phyloP scores from a whole-genome alignment of 495 filamentous ascomycete genomes.

The Beverwykella pulmonaria region DNA sequence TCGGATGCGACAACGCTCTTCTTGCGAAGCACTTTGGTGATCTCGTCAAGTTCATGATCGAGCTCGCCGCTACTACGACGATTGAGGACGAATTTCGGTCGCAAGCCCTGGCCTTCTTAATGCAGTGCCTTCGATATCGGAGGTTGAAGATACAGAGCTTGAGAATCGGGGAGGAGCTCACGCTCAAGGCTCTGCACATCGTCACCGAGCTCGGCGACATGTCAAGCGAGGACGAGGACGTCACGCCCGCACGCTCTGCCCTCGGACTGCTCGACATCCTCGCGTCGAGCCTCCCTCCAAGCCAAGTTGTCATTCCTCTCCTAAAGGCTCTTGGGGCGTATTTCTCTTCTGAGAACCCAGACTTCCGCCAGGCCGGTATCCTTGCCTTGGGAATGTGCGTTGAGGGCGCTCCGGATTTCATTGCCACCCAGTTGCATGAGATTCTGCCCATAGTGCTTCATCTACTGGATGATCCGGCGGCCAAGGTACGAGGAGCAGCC shows the following conservation, averaged over 20 bases:
- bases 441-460: conserved; percentile 85
- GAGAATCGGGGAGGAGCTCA: conserved; percentile 80
- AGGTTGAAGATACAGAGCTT: conserved; percentile 94
- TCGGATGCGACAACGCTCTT: conserved; percentile 85
- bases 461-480: conserved; percentile 79
- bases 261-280: conserved; percentile 87
- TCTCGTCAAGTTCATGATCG: conserved; percentile 90
- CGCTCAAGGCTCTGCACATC: conserved; percentile 80
- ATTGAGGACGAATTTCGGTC: conserved; percentile 80
- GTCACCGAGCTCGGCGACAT: conserved; percentile 81
- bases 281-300: conserved; percentile 81
- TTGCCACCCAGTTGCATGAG: conserved; percentile 81
- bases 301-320: conserved; percentile 91
- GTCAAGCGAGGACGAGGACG: conserved; percentile 75
- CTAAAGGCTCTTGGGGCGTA: conserved; percentile 82
- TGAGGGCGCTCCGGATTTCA: conserved; percentile 95
- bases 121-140: conserved; percentile 86
- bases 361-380: conserved; percentile 85
- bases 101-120: conserved; percentile 90
- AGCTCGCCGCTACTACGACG: conserved; percentile 72
- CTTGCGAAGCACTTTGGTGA: conserved; percentile 85
- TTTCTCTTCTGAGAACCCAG: conserved; percentile 69
- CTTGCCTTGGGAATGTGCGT: conserved; percentile 91
- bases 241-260: conserved; percentile 85
- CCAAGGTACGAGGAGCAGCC: conserved; percentile 81